Conservation (phyloP, 345 rosid genomes). For the Gossypium herbaceum region DNA sequence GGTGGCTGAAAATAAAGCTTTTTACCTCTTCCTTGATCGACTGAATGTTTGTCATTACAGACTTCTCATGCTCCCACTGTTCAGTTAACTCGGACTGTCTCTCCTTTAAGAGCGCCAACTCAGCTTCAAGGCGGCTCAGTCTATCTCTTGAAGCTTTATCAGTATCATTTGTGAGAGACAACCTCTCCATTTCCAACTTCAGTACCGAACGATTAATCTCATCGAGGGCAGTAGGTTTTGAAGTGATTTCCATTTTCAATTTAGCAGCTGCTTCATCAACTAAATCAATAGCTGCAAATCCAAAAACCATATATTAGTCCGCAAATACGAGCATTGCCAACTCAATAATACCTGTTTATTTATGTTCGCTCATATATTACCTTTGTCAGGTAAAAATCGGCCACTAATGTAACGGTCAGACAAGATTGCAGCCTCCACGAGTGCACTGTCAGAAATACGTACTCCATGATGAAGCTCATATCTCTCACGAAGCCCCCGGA, state of each 20-base stretch:
- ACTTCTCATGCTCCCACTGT: constrained; percentile 99
- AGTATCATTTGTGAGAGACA: constrained; percentile 87
- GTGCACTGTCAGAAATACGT: constrained; percentile 94
- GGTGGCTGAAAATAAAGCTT: not conserved
- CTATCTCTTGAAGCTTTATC: constrained; percentile 94
- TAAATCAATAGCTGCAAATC: constrained; percentile 82
- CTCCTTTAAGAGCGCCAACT: constrained; percentile 64
- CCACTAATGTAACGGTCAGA: constrained; percentile 99
- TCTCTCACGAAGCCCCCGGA: constrained; percentile 95
- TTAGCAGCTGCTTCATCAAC: constrained; percentile 99
- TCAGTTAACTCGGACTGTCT: constrained; percentile 82
- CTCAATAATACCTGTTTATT: not conserved
- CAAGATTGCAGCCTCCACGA: constrained; percentile 94
- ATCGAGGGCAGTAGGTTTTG: constrained; percentile 97
- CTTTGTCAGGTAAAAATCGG: constrained; percentile 97
- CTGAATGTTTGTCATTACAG: constrained; percentile 91
- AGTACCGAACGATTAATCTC: constrained; percentile 90
- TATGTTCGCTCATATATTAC: constrained; percentile 28
- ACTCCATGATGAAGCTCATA: constrained; percentile 99
- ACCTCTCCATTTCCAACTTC: constrained; percentile 97
- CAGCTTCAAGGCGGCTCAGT: constrained; percentile 78
- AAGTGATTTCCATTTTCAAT: constrained; percentile 97
- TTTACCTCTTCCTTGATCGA: constrained; percentile 92
- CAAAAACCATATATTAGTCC: constrained; percentile 18
- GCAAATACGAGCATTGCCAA: not conserved